Evolutionary conservation across 1,284 basidiomycete genomes (phyloP), one percentile per base, ranked within the genome.

Genomic region (Porodaedalea pini): DNA sequence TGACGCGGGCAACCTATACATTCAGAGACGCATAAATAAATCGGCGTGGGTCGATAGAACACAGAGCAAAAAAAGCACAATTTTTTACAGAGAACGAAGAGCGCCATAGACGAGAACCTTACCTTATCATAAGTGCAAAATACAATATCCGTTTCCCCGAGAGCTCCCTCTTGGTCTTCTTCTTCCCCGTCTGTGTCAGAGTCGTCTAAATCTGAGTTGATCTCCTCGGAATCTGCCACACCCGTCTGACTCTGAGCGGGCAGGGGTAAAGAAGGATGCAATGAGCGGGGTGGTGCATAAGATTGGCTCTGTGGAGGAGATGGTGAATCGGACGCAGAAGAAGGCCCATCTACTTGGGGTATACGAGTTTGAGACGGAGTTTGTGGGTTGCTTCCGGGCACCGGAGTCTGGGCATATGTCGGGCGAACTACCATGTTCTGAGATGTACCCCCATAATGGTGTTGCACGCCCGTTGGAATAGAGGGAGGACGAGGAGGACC

Each of bases 121-220:
- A 94, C 95, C 86, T 99, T 99, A 72, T 99, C 97, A 69, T 98
- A 99, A 10, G 97, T 94, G 70, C 96, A 98, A 66, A 98, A 96
- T 36, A 99, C 93, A 57, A 98, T 94, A 70, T 99, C 95, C 0
- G 85, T 84, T 56, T 90, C 88, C 13, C 82, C 86, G 63, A 82
- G 75, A 61, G 79, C 80, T 6, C 82, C 87, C 60, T 87, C 87
- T 49, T 88, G 87, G 4, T 82, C 82, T 43, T 90, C 87, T 50
- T 88, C 83, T 49, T 85, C 88, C 36, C 85, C 86, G 54, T 88
- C 89, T 2, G 86, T 86, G 61, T 95, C 92, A 0, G 91, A 92
- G 68, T 98, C 96, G 49, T 56, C 51, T 40, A 58, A 29, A 48
- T 58, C 62, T 36, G 61, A 62, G 44, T 61, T 61, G 31, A 61